Evolutionary conservation across 2,329 filamentous ascomycete species (phyloP), one percentile per base, ranked within the genome.

Genomic region (Talaromyces sp.): DNA sequence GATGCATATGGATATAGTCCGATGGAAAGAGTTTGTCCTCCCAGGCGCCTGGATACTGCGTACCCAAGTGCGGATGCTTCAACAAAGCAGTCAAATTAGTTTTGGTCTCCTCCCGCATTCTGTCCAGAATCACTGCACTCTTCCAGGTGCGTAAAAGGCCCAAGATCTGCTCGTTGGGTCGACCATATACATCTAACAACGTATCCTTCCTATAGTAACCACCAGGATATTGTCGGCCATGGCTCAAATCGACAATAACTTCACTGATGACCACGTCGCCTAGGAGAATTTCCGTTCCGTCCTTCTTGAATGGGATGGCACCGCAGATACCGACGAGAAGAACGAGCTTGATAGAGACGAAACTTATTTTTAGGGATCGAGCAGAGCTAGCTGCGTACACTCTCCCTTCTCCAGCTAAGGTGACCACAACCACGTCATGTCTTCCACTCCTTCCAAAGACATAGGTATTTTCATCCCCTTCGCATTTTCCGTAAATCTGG

Each of bases 241-340:
- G 68, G 59, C 75, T 70, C 40, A 37, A 71, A 58, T 63, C 52
- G 25, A 63, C 61, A 33, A 75, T 56, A 1, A 61, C 60, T 11
- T 66, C 67, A 65, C 72, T 71, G 48, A 75, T 71, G 35, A 73
- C 60, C 8, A 74, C 68, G 60, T 76, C 72, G 11, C 73, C 72
- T 11, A 75, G 69, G 52, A 62, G 7, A n/a, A 9, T 68, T n/a
- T 60, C 61, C 8, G 55, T 40, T 23, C 55, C 23, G 28, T 54
- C 54, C 35, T 54, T 50, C 37, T 65, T 72, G 31, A 52, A 1
- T 75, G 76, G 9, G 75, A 69, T 5, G 72, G 77, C 0, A 40
- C 77, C 78, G 48, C 78, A 80, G 5, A 80, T 71, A 0, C 78
- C 79, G 4, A 75, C 73, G 0, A 80, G 44, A 0, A 81, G 21